Conservation (phyloP, 225 moss, liverwort and hornwort species). For the Thuidium tamariscinum region DNA sequence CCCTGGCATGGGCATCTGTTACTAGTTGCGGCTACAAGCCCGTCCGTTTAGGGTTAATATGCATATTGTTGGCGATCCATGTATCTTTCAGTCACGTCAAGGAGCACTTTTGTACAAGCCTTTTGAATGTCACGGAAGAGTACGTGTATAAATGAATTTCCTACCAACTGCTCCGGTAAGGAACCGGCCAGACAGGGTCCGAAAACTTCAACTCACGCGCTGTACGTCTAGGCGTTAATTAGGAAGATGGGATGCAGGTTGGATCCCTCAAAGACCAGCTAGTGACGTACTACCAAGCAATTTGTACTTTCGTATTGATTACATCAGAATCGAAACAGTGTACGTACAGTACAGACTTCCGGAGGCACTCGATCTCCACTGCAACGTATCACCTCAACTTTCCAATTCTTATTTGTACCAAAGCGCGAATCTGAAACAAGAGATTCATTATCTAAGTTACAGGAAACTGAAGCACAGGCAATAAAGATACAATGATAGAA, state of each 20-base stretch:
- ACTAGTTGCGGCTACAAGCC: neutral
- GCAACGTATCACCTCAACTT: neutral
- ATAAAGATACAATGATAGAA: neutral
- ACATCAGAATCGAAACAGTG: neutral
- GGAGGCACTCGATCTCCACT: neutral
- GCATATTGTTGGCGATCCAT: neutral
- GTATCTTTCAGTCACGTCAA: neutral
- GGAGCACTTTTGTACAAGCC: neutral
- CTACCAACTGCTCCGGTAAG: neutral
- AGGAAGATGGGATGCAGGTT: neutral
- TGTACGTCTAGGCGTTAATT: neutral
- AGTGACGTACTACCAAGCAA: neutral
- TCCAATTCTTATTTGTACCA: neutral
- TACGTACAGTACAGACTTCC: neutral
- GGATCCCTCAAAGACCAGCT: neutral
- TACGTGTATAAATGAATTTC: neutral
- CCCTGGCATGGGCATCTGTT: neutral
- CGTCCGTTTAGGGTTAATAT: neutral
- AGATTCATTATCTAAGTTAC: neutral
- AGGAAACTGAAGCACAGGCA: neutral
- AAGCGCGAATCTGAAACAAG: neutral
- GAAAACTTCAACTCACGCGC: neutral
- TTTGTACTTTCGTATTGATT: neutral
- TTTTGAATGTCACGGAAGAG: neutral
- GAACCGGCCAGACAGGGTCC: neutral